These are phyloP conservation scores for Boletus reticulatus DNA, from an alignment of 768 basidiomycete species.

Conservation along the genomic window DNA sequence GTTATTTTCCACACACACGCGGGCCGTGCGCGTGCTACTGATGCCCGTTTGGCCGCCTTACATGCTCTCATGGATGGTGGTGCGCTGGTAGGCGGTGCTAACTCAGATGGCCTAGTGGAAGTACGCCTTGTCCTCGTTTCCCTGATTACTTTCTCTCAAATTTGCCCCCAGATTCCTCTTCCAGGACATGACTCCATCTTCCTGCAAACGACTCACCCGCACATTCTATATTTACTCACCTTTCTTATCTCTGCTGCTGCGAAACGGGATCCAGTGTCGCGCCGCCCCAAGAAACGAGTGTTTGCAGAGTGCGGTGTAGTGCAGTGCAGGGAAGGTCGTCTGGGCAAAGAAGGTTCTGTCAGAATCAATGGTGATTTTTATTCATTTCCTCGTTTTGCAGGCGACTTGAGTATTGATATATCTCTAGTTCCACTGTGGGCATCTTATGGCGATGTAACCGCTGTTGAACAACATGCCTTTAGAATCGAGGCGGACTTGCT, in stretches of 20 bases:
- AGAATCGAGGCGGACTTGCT: conserved; percentile 69
- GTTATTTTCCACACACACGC: conserved; percentile 61
- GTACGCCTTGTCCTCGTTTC: conserved; percentile 30
- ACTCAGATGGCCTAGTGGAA: conserved; percentile 39
- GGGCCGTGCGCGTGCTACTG: conserved; percentile 47
- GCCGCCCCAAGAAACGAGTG: conserved; percentile 68
- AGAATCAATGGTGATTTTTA: conserved; percentile 12
- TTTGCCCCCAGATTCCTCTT: conserved; percentile 25
- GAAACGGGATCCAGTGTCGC: conserved; percentile 71
- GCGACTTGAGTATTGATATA: not conserved
- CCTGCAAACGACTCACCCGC: conserved; percentile 66
- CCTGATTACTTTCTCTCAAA: not conserved
- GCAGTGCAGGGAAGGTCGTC: conserved; percentile 44
- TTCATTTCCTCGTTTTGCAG: not conserved
- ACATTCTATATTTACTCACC: conserved; percentile 58
- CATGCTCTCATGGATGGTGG: conserved; percentile 69
- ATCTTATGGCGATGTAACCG: conserved; percentile 46
- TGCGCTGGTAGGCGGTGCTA: conserved; percentile 36
- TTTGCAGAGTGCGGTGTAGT: conserved; percentile 64
- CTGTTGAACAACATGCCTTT: conserved; percentile 48
- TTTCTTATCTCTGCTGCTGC: conserved; percentile 66
- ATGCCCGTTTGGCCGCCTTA: conserved; percentile 52
- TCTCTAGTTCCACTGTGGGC: conserved; percentile 55
- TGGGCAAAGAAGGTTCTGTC: conserved; percentile 21
- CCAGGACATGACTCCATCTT: conserved; percentile 43